These are phyloP conservation scores for Camellia sinensis DNA, from an alignment of 148 eudicot genomes.

Conservation along the genomic window DNA sequence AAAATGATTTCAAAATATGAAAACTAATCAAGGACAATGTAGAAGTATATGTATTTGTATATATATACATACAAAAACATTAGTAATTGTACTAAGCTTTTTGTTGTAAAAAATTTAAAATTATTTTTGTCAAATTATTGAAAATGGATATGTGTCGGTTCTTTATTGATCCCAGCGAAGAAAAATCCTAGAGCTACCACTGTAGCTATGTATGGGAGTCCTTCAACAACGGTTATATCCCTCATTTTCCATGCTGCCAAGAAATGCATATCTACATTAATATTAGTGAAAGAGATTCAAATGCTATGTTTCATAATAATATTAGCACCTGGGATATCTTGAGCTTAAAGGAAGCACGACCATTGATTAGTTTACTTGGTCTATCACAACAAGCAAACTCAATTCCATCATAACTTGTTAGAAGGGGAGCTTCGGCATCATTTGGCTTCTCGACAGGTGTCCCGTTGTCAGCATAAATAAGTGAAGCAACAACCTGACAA, in stretches of 20 bases:
- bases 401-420: conserved; percentile 58
- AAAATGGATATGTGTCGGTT: no score
- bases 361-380: conserved; percentile 59
- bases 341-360: conserved; percentile 76
- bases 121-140: no score
- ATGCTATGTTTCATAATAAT: conserved; percentile 6
- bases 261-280: not conserved
- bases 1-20: no score
- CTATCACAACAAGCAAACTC: conserved; percentile 59
- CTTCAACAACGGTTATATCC: not conserved
- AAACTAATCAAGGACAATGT: no score
- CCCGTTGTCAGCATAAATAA: conserved; percentile 61
- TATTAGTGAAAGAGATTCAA: not conserved
- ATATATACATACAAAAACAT: no score
- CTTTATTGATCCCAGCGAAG: not conserved
- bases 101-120: no score
- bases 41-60: no score
- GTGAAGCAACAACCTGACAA: conserved; percentile 76
- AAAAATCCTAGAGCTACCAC: not conserved
- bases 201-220: not conserved
- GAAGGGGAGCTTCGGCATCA: conserved; percentile 73
- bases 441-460: conserved; percentile 54
- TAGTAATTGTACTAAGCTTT: no score
- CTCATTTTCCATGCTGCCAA: not conserved
- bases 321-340: conserved; percentile 74